Conservation (phyloP, 768 basidiomycete genomes). For the Psilocybe tampanensis region DNA sequence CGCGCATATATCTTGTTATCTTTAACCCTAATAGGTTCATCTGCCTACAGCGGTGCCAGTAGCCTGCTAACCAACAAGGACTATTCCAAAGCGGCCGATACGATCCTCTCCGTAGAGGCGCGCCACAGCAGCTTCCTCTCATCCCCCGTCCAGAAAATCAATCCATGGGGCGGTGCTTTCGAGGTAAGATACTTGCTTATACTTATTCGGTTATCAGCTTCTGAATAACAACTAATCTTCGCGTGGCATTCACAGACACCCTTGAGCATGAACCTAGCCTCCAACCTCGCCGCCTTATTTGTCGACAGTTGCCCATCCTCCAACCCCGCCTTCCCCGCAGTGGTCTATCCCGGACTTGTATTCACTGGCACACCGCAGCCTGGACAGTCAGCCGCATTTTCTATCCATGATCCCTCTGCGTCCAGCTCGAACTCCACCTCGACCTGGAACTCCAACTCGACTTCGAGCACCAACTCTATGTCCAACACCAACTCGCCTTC, state of each 20-base stretch:
- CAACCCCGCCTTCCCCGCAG: constrained; percentile 55
- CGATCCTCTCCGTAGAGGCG: constrained; percentile 37
- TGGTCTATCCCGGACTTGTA: constrained; percentile 52
- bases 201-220: no score
- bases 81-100: no score
- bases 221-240: not conserved
- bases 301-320: constrained; percentile 55
- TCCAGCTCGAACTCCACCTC: no score
- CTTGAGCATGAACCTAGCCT: constrained; percentile 27
- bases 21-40: constrained; percentile 35
- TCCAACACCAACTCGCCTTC: no score
- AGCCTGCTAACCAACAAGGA: constrained; percentile 42
- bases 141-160: constrained; percentile 41
- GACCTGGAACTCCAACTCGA: no score
- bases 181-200: constrained; percentile 32
- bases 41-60: constrained; percentile 61
- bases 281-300: constrained; percentile 45
- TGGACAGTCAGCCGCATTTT: constrained; percentile 21
- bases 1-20: not conserved
- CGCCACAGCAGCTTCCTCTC: constrained; percentile 61
- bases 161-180: constrained; percentile 54
- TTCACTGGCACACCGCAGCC: constrained; percentile 27
- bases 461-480: no score
- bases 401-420: constrained; percentile 1
- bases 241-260: constrained; percentile 26